These are phyloP conservation scores for Populus tomentosa DNA, from an alignment of 441 rosid species.

Conservation along the genomic window DNA sequence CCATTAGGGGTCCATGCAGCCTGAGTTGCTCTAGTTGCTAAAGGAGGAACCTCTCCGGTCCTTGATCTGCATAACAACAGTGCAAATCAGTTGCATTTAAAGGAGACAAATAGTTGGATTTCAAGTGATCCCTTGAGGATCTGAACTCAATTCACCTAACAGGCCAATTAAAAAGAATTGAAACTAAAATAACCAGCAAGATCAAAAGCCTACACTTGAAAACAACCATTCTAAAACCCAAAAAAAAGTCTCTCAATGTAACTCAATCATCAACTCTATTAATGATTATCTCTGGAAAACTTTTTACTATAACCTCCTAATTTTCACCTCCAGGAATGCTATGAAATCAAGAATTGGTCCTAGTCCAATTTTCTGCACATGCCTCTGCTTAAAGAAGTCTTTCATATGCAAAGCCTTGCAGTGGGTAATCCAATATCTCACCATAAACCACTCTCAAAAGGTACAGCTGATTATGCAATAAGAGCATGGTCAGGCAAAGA, in stretches of 20 bases:
- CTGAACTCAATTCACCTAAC: background rate
- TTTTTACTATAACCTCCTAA: constrained; percentile 8
- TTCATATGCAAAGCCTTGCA: background rate
- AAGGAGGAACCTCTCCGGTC: constrained; percentile 49
- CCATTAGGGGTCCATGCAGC: constrained; percentile 73
- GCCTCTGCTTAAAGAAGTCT: background rate
- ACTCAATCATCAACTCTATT: background rate
- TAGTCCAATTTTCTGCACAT: background rate
- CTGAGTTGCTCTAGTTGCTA: constrained; percentile 76
- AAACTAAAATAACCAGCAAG: background rate
- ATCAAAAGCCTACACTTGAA: background rate
- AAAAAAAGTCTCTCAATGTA: background rate
- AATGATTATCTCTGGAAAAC: background rate
- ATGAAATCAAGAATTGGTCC: constrained; percentile 1
- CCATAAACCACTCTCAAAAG: background rate
- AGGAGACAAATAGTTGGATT: background rate
- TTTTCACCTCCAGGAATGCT: background rate
- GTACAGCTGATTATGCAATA: background rate
- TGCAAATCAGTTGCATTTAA: background rate
- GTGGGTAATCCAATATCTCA: background rate
- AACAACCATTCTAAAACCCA: background rate
- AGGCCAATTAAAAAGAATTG: background rate
- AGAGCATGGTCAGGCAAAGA: constrained; percentile 6
- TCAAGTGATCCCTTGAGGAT: background rate
- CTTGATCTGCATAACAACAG: constrained; percentile 49